These are phyloP conservation scores for Plasmodium yoelii DNA, from an alignment of 169 alveolate species.

Conservation along the genomic window DNA sequence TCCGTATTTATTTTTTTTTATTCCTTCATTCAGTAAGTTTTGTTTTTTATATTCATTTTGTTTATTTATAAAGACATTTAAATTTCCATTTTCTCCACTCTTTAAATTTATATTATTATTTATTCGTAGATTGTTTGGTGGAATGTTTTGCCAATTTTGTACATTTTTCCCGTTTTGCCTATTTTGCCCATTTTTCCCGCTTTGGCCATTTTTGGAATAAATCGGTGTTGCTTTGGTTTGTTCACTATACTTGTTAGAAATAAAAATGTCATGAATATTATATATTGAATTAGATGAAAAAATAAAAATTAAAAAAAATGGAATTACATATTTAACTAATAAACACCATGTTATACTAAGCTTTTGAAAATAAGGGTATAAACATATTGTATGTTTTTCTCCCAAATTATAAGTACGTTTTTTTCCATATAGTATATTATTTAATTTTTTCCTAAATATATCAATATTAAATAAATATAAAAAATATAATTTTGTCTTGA, in stretches of 20 bases:
- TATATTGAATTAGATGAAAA: constrained; percentile 8
- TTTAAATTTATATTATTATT: background rate
- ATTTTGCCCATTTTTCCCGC: no score
- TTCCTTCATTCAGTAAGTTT: background rate
- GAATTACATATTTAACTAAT: constrained; percentile 45
- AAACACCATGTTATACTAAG: constrained; percentile 43
- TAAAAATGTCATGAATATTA: constrained; percentile 3
- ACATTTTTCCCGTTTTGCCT: no score
- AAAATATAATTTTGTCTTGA: constrained; percentile 17
- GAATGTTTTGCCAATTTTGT: no score
- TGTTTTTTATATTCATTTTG: background rate
- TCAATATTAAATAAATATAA: constrained; percentile 37
- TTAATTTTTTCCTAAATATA: constrained; percentile 21
- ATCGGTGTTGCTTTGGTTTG: background rate
- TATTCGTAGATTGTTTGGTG: background rate
- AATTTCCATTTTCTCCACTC: background rate
- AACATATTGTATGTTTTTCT: background rate
- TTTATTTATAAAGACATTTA: background rate
- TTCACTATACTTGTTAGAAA: background rate
- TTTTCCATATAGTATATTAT: constrained; percentile 64
- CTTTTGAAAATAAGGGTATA: constrained; percentile 1
- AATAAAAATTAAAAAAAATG: constrained; percentile 26
- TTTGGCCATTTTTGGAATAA: background rate
- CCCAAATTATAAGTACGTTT: constrained; percentile 2
- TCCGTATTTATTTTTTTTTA: background rate